Evolutionary conservation across 73 alveolate species (phyloP).

Genomic region (Paramecium octaurelia): DNA sequence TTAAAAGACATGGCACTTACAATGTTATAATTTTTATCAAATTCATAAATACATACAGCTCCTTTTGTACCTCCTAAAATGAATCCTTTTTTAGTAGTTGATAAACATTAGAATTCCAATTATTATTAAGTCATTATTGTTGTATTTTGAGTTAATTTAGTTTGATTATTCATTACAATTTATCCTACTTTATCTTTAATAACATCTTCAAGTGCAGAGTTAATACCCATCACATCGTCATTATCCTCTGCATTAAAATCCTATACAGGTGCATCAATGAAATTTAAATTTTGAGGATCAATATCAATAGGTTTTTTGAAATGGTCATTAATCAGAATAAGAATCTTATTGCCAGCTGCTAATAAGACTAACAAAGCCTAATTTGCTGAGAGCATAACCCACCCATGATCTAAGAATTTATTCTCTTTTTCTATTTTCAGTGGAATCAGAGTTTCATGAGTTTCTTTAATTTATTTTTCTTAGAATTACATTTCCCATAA

Average conservation of each 20-base stretch:
- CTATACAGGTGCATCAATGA: conserved; percentile 58
- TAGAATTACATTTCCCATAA: conserved; percentile 61
- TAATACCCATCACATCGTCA: conserved; percentile 55
- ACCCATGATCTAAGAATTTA: conserved; percentile 61
- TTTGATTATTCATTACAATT: neutral
- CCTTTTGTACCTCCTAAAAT: conserved; percentile 61
- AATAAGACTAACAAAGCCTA: conserved; percentile 44
- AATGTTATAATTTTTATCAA: conserved; percentile 42
- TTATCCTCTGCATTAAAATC: conserved; percentile 57
- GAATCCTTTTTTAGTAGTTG: conserved; percentile 58
- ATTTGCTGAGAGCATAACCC: conserved; percentile 38
- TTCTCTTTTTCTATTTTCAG: conserved; percentile 58
- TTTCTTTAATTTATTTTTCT: conserved; percentile 52
- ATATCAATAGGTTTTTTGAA: conserved; percentile 52
- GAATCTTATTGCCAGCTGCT: conserved; percentile 54
- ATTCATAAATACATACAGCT: conserved; percentile 51
- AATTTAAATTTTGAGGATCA: conserved; percentile 56
- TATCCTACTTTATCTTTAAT: conserved; percentile 43
- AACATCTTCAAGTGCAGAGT: conserved; percentile 55
- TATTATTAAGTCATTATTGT: neutral
- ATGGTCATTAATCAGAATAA: conserved; percentile 48
- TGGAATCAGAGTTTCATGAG: conserved; percentile 49
- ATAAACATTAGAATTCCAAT: conserved; percentile 47
- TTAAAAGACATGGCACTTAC: conserved; percentile 53
- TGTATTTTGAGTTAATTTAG: conserved; percentile 20